Base-by-base conservation (phyloP, 805 yeast species). In the Sungouiella thailandica region DNA sequence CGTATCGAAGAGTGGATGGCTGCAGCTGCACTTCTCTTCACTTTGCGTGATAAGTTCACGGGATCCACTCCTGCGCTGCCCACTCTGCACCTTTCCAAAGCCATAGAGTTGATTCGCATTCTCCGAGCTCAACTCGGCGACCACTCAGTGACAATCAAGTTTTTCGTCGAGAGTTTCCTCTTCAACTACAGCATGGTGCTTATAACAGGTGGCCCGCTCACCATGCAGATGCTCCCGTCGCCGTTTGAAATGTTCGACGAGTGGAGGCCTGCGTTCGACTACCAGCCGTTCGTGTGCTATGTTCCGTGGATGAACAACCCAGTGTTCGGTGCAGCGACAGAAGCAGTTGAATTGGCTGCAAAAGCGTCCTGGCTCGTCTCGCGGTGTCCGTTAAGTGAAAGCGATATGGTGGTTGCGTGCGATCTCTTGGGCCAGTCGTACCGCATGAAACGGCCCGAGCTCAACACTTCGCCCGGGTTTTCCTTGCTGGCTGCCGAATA, bases 301-400 rank as follows among this genome's bases (percentile, higher is more conserved):
- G 59, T 58, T n/a, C 45, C 46, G 11, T 65, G 69, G 69, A 60
- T 63, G 67, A 65, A 64, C 35, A 62, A 65, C 37, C 71, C 71
- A 0, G 58, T 65, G 1, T 37, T 61, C 8, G 71, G 71, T 1
- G 59, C 68, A 4, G 55, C 67, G 1, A 42, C 52, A 3, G 62
- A 55, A 19, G 57, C 62, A 19, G 57, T 61, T 36, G 71, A 65
- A 30, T 47, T 60, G 23, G 25, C 58, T 10, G 60, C 67, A 16
- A 68, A 69, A 37, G 45, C 65, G 8, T 45, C 61, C 1, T 68
- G 64, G 63, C 38, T 68, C 12, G 44, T 62, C 11, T 37, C 59
- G 16, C 24, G 37, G 10, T 44, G 37, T 16, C 46, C 41, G 17
- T 39, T 44, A 5, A 17, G 17, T 16, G 31, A 14, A 4, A 23